Evolutionary conservation across 2,329 filamentous ascomycete genomes (phyloP).

Genomic region (Sporothrix variecibatus): DNA sequence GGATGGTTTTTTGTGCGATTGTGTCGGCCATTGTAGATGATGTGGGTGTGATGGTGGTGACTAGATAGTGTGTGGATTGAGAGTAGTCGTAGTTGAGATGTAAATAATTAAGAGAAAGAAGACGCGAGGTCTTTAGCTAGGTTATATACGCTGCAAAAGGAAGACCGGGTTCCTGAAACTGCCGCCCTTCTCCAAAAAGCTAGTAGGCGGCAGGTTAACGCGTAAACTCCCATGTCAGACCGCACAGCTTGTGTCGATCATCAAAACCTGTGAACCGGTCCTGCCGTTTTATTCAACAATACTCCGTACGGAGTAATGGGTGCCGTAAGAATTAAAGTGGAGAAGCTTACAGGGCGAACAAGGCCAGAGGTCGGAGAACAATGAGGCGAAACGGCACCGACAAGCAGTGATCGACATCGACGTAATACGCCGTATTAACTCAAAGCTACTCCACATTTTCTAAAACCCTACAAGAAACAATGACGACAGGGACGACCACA

Average conservation of each 20-base stretch:
- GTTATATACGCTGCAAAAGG: neutral
- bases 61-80: too few relatives aligned
- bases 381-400: neutral
- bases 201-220: neutral
- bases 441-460: neutral
- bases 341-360: neutral
- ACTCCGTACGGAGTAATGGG: too few relatives aligned
- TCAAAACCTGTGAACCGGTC: neutral
- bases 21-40: neutral
- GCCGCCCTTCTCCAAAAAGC: neutral
- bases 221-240: neutral
- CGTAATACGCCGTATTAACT: slow-evolving; percentile 6
- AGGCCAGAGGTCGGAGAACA: neutral
- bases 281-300: neutral
- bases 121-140: neutral
- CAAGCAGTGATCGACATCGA: neutral
- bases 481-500: neutral
- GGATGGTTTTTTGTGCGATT: neutral
- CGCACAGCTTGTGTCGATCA: neutral
- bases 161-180: neutral
- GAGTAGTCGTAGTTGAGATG: too few relatives aligned
- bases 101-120: neutral
- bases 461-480: neutral
- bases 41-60: too few relatives aligned
- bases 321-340: neutral